Conservation (phyloP, 805 yeast genomes). For the Cyberlindnera suaveolens region DNA sequence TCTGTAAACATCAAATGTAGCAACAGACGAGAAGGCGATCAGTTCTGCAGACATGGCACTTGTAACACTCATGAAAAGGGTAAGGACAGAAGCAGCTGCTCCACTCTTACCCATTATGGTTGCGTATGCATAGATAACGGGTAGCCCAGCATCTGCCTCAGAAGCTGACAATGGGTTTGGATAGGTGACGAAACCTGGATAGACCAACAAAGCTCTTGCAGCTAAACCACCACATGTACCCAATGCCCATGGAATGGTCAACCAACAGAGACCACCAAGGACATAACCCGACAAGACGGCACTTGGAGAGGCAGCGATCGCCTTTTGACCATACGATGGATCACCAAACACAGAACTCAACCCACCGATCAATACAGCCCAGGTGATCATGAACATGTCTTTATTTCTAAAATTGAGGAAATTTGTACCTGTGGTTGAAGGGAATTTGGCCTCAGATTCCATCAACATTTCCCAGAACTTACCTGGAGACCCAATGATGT, state of each 20-base stretch:
- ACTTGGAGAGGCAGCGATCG: constrained; percentile 35
- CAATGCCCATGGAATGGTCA: constrained; percentile 30
- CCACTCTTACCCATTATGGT: constrained; percentile 44
- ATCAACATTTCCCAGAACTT: constrained; percentile 36
- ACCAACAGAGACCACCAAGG: constrained; percentile 34
- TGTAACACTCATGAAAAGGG: constrained; percentile 38
- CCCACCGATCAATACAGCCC: constrained; percentile 29
- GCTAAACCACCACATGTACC: constrained; percentile 34
- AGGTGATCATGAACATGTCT: constrained; percentile 25
- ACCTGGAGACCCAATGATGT: constrained; percentile 38
- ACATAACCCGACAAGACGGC: constrained; percentile 30
- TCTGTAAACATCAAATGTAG: constrained; percentile 36
- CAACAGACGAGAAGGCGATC: constrained; percentile 34
- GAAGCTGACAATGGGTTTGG: constrained; percentile 32
- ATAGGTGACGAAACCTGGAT: constrained; percentile 33
- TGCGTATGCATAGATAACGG: constrained; percentile 32
- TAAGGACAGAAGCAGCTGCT: constrained; percentile 34
- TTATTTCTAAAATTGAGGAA: constrained; percentile 28
- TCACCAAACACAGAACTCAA: constrained; percentile 30
- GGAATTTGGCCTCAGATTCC: constrained; percentile 28
- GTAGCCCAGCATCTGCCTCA: constrained; percentile 35
- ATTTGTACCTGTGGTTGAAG: constrained; percentile 26
- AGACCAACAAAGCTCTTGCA: constrained; percentile 28
- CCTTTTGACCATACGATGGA: constrained; percentile 35
- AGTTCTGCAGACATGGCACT: constrained; percentile 38